These are phyloP conservation scores for Cyclostephanos tholiformis DNA, from an alignment of 108 stramenopile genomes.

Conservation along the genomic window DNA sequence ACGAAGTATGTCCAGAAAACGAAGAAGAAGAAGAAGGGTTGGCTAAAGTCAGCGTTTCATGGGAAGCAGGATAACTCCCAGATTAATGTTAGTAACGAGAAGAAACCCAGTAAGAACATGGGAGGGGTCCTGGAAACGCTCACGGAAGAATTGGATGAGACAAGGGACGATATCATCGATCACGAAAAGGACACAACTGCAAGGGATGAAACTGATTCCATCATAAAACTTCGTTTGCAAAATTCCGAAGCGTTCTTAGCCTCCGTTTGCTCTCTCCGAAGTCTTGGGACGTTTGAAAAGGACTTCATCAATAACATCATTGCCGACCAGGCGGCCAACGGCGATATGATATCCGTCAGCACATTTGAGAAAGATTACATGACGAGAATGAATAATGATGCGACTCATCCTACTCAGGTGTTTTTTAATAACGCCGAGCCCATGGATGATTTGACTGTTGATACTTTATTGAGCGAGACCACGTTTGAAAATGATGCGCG, in stretches of 20 bases:
- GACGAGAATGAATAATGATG: neutral
- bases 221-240: conserved; percentile 19
- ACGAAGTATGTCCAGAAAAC: neutral
- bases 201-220: conserved; percentile 26
- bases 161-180: neutral
- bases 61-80: neutral
- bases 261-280: conserved; percentile 32
- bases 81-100: neutral
- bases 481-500: conserved; percentile 45
- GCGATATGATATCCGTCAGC: conserved; percentile 5
- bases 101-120: neutral
- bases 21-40: neutral
- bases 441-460: conserved; percentile 29
- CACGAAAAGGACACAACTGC: neutral
- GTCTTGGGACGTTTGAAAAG: conserved; percentile 42
- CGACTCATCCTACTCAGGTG: conserved; percentile 2
- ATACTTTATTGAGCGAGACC: conserved; percentile 26
- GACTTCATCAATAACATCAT: conserved; percentile 44
- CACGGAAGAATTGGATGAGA: neutral
- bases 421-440: neutral
- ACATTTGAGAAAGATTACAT: conserved; percentile 31
- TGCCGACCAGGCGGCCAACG: conserved; percentile 15
- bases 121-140: conserved; percentile 5
- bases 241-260: conserved; percentile 20
- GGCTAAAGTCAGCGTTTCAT: neutral